phyloP scores from a whole-genome alignment of 805 yeast species.

The Candida stauntonica region DNA sequence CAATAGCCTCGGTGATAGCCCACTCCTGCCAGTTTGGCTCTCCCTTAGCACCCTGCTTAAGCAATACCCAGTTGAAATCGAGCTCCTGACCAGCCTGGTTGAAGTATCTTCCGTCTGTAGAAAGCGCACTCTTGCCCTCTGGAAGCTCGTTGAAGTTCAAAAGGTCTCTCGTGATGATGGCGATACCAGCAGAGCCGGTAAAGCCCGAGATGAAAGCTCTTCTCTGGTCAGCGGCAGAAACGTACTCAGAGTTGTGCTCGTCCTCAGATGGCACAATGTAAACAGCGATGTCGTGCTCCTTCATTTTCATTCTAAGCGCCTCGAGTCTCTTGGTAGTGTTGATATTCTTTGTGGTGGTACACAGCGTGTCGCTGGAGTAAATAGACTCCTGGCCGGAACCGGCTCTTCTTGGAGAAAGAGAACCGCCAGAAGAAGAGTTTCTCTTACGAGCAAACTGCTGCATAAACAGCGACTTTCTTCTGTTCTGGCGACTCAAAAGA shows the following conservation, averaged over 20 bases:
- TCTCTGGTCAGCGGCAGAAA: slow-evolving; percentile 75
- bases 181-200: slow-evolving; percentile 91
- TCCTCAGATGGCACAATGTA: slow-evolving; percentile 86
- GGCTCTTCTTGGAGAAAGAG: slow-evolving; percentile 23
- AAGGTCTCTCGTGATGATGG: slow-evolving; percentile 61
- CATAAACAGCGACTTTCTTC: slow-evolving; percentile 53
- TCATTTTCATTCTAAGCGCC: slow-evolving; percentile 62
- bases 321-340: slow-evolving; percentile 58
- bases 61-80: slow-evolving; percentile 70
- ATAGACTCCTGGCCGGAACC: slow-evolving; percentile 29
- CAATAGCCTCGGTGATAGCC: slow-evolving; percentile 53
- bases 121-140: slow-evolving; percentile 67
- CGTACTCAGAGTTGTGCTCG: slow-evolving; percentile 91
- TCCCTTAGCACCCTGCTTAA: slow-evolving; percentile 75
- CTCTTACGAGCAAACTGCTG: slow-evolving; percentile 34
- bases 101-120: slow-evolving; percentile 95
- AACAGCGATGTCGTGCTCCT: slow-evolving; percentile 55
- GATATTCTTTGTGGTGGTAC: slow-evolving; percentile 37
- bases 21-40: slow-evolving; percentile 78
- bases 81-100: slow-evolving; percentile 84
- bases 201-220: slow-evolving; percentile 82
- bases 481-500: slow-evolving; percentile 58
- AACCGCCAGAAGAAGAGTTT: slow-evolving; percentile 18
- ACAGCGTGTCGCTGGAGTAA: slow-evolving; percentile 36
- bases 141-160: slow-evolving; percentile 38